Conservation (phyloP, 257 asterid genomes). For the Nicotiana tabacum region DNA sequence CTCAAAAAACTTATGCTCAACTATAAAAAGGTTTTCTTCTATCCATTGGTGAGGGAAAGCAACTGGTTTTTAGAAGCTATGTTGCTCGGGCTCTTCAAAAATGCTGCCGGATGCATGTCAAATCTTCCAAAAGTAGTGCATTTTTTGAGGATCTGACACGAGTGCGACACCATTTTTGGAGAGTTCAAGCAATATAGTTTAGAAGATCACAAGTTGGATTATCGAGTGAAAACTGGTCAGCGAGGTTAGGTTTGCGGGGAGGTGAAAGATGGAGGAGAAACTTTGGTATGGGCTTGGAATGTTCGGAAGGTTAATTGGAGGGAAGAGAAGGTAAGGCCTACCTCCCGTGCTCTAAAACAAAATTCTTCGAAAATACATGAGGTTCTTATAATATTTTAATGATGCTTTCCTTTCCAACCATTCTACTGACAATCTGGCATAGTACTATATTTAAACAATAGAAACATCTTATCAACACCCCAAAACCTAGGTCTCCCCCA, state of each 20-base stretch:
- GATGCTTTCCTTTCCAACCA: not conserved
- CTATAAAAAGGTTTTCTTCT: not conserved
- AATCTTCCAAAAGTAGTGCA: no score
- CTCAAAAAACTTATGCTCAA: not conserved
- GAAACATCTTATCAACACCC: not conserved
- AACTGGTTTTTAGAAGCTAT: not conserved
- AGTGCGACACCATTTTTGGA: no score
- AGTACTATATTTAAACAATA: not conserved
- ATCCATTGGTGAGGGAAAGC: not conserved
- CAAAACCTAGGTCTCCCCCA: not conserved
- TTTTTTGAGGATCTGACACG: no score
- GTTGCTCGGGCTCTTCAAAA: no score
- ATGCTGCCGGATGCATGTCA: no score
- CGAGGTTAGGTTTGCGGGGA: not conserved
- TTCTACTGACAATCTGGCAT: not conserved
- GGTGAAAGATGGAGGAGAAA: not conserved
- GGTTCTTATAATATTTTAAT: not conserved
- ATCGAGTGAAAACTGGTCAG: not conserved
- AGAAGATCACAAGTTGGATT: not conserved
- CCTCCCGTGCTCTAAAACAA: not conserved
- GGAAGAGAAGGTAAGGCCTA: not conserved
- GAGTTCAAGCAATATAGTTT: no score
- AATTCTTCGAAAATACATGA: not conserved
- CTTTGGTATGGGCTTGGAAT: not conserved
- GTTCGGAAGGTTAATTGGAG: not conserved